These are phyloP conservation scores for Rhodocollybia butyracea DNA, from an alignment of 768 basidiomycete genomes.

Conservation along the genomic window DNA sequence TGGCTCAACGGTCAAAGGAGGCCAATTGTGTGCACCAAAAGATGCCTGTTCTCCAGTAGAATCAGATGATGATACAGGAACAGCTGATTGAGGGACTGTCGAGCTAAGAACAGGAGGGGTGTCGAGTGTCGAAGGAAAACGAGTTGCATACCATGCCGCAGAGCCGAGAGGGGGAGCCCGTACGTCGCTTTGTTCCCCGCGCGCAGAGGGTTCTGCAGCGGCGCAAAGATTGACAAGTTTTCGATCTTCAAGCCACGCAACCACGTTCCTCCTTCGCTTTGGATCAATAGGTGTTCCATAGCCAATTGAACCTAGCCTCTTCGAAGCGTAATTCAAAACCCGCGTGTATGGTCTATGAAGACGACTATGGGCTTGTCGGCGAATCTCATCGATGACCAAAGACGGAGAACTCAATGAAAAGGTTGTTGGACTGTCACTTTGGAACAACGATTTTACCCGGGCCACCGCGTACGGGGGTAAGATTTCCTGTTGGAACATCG, in stretches of 20 bases:
- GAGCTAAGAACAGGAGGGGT: neutral
- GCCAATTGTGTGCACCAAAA: neutral
- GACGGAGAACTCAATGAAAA: neutral
- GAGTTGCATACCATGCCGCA: conserved; percentile 5
- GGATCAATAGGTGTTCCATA: conserved; percentile 5
- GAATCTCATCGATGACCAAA: neutral
- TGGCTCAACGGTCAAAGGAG: neutral
- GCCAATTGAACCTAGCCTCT: conserved; percentile 2
- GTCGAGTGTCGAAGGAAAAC: neutral
- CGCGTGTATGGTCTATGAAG: neutral
- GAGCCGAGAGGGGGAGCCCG: neutral
- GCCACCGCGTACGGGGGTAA: neutral
- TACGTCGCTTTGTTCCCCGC: neutral
- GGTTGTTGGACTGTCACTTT: neutral
- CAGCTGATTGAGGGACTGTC: neutral
- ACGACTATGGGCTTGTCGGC: neutral
- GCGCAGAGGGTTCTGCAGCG: neutral
- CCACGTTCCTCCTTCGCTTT: neutral
- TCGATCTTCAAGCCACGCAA: conserved; percentile 5
- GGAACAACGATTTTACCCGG: neutral
- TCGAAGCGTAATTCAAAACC: conserved; percentile 5
- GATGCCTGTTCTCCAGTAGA: neutral
- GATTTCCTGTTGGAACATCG: neutral
- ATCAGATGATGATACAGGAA: neutral
- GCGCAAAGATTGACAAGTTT: neutral